These are phyloP conservation scores for Lasiosphaeria ovina DNA, from an alignment of 495 filamentous ascomycete genomes.

Conservation along the genomic window DNA sequence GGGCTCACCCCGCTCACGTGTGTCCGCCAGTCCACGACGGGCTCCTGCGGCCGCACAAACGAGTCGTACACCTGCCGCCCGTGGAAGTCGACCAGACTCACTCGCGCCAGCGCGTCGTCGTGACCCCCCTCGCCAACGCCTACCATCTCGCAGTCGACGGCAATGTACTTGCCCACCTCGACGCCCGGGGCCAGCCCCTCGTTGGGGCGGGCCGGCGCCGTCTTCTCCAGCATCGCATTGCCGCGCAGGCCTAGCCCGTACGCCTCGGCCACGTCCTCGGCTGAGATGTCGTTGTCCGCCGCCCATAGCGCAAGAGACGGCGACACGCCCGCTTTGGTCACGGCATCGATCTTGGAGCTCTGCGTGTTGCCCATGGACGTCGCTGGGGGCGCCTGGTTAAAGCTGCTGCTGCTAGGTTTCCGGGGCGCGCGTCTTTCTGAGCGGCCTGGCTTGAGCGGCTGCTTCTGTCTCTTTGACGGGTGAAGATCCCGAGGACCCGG, in stretches of 20 bases:
- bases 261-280: constrained; percentile 59
- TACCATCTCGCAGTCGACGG: constrained; percentile 98
- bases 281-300: constrained; percentile 59
- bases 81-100: constrained; percentile 89
- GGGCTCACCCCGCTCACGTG: constrained; percentile 75
- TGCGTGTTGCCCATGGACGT: constrained; percentile 37
- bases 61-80: constrained; percentile 87
- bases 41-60: constrained; percentile 74
- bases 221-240: constrained; percentile 25
- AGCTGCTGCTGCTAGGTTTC: constrained; percentile 6
- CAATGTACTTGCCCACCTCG: constrained; percentile 75
- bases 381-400: background rate
- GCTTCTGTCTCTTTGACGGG: too few relatives aligned
- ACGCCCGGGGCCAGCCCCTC: constrained; percentile 45
- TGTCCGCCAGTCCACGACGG: constrained; percentile 86
- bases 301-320: constrained; percentile 47
- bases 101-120: constrained; percentile 70
- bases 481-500: background rate
- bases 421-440: background rate
- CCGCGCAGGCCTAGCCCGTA: constrained; percentile 47
- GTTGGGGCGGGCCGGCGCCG: constrained; percentile 40
- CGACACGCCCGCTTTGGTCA: constrained; percentile 26
- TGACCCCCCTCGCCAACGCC: constrained; percentile 74
- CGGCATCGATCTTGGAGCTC: constrained; percentile 32
- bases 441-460: background rate